Evolutionary conservation across 1,284 basidiomycete genomes (phyloP), one percentile per base, ranked within the genome.

Genomic region (Puccinia hordei): DNA sequence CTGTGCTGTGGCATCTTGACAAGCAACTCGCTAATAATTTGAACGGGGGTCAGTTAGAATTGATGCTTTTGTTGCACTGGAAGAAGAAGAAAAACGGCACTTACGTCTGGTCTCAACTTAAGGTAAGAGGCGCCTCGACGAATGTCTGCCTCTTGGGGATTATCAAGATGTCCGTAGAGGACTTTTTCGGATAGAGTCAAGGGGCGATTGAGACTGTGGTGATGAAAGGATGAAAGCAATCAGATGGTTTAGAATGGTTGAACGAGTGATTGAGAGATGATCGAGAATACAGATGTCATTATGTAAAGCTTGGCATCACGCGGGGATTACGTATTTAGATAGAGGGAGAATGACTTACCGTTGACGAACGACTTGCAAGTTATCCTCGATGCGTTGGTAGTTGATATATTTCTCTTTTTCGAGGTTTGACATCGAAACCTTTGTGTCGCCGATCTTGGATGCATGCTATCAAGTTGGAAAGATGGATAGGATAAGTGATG

Each of bases 131-230:
- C 89, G 82, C 95, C 95, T 82, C 95, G 90, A 82, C 87, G 87
- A 84, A 98, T 93, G 84, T 96, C 94, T 87, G 95, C 93, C 84
- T 91, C 89, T 84, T 92, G 90, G 74, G 95, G 91, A 87, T 98
- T 92, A 87, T 97, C 94, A 84, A 99, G 90, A 88, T 99, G 97
- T 83, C 97, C 94, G 87, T 99, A 99, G 65, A 99, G 89, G 85
- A 98, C 93, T 91, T 99, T 99, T 88, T 99, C 97, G 78, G 96
- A 95, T 83, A 98, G 88, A 30, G 97, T 98, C 87, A 99, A 88
- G 63, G 96, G 95, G 63, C 94, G 93, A 85, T 93, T 90, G 84
- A 98, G 89, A 86, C 95, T 97, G 84, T n/a, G 35, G 35, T 51
- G 59, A 51, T 74, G 27, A 9, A 69, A 66, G 81, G 51, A 57